Conservation (phyloP, 2,329 filamentous ascomycete species). For the Ceratocystis lukuohia region DNA sequence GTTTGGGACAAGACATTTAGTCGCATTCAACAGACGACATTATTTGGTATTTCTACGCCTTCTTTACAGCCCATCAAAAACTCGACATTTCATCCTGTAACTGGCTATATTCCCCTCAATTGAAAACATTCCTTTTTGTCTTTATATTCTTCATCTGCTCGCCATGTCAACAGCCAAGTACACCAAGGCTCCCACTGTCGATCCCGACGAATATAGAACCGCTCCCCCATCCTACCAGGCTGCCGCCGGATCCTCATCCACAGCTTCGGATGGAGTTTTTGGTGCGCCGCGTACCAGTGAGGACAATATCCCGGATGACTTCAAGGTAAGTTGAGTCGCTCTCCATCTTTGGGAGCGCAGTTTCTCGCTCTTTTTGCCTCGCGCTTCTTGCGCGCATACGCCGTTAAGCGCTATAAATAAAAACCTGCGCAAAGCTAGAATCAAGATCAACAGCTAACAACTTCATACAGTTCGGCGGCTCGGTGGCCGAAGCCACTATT, state of each 20-base stretch:
- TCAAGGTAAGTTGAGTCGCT: constrained; percentile 50
- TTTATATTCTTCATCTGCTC: neutral
- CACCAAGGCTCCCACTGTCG: constrained; percentile 66
- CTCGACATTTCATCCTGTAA: neutral
- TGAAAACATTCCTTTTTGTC: neutral
- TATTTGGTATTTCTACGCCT: neutral
- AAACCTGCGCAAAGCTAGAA: neutral
- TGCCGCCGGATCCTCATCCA: constrained; percentile 36
- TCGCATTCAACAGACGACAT: neutral
- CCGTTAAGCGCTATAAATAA: neutral
- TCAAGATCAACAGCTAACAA: neutral
- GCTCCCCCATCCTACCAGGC: constrained; percentile 69
- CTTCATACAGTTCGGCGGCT: constrained; percentile 64
- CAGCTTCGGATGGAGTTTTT: constrained; percentile 42
- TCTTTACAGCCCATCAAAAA: neutral
- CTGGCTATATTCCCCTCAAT: neutral
- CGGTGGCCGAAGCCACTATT: constrained; percentile 82
- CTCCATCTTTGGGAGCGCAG: neutral
- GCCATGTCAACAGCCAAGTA: constrained; percentile 71
- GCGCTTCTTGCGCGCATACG: neutral
- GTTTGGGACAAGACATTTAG: neutral
- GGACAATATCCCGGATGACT: constrained; percentile 91
- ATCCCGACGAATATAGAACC: constrained; percentile 70
- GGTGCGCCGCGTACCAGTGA: constrained; percentile 61
- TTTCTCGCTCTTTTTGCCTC: neutral